Conservation (phyloP, 2,329 filamentous ascomycete genomes). For the Kalaharituber pfeilii region DNA sequence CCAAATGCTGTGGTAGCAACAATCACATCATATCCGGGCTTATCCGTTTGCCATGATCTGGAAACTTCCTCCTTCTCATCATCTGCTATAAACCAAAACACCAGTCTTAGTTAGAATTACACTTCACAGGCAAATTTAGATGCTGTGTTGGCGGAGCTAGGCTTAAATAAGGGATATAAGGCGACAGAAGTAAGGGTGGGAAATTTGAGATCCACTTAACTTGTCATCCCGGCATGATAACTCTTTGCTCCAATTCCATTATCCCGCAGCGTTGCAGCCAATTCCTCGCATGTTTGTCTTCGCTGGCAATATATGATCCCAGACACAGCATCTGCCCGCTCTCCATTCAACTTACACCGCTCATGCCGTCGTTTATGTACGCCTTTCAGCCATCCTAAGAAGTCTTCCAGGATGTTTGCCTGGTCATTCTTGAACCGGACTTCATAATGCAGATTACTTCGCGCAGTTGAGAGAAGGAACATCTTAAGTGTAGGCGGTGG, state of each 20-base stretch:
- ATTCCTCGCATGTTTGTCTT: conserved; percentile 53
- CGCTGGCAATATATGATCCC: conserved; percentile 69
- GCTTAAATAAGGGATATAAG: no score
- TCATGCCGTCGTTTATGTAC: conserved; percentile 52
- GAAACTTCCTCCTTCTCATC: conserved; percentile 52
- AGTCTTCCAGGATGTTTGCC: conserved; percentile 53
- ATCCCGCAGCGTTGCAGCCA: conserved; percentile 46
- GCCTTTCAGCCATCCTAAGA: conserved; percentile 57
- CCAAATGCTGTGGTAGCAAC: conserved; percentile 92
- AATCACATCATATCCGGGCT: conserved; percentile 69
- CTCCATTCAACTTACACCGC: conserved; percentile 28
- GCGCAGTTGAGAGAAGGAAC: conserved; percentile 69
- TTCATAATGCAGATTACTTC: conserved; percentile 80
- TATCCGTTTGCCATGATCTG: conserved; percentile 53
- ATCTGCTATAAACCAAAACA: conserved; percentile 7
- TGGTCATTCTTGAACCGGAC: conserved; percentile 67
- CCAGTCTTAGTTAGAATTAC: conserved; percentile 24
- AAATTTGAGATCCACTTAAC: conserved; percentile 28
- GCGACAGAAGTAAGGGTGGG: no score
- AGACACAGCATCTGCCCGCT: conserved; percentile 45
- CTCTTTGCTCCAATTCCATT: conserved; percentile 57
- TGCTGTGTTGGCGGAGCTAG: no score
- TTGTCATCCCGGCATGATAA: conserved; percentile 52
- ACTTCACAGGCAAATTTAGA: no score
- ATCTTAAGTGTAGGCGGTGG: conserved; percentile 43